Evolutionary conservation across 345 rosid genomes (phyloP).

Genomic region (Erucastrum elatum): DNA sequence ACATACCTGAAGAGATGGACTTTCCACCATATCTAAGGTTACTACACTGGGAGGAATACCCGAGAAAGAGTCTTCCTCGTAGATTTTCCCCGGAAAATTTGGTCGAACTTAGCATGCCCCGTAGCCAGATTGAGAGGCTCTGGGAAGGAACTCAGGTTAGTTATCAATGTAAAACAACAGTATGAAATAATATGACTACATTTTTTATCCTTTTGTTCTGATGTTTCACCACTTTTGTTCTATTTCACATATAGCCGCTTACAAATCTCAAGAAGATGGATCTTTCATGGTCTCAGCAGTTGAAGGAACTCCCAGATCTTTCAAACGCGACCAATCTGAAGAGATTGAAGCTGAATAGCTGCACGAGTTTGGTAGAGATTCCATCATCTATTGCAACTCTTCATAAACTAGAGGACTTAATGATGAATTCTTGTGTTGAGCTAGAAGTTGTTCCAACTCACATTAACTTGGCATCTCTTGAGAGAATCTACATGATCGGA

Average conservation of each 20-base stretch:
- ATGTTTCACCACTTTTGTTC: neutral
- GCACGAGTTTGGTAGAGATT: constrained; percentile 15
- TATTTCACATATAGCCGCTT: constrained; percentile 13
- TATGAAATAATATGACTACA: neutral
- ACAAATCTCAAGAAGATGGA: constrained; percentile 22
- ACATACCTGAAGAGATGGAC: neutral
- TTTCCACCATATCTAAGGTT: neutral
- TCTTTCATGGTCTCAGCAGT: neutral
- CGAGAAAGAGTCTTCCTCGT: constrained; percentile 9
- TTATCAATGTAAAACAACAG: neutral
- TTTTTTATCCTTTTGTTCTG: neutral
- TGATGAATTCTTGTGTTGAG: rapidly evolving
- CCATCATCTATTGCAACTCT: neutral
- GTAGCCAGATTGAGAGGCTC: neutral
- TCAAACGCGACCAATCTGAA: constrained; percentile 25
- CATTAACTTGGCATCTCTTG: neutral
- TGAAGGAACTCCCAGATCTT: constrained; percentile 13
- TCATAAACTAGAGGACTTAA: neutral
- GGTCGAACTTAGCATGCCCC: neutral
- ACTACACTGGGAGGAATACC: constrained; percentile 9
- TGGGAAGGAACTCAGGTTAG: constrained; percentile 12
- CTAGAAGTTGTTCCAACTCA: neutral
- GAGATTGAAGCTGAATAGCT: neutral
- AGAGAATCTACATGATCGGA: neutral
- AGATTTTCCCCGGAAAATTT: neutral